Conservation (phyloP, 331 rosid genomes). For the Prunus yedoensis region DNA sequence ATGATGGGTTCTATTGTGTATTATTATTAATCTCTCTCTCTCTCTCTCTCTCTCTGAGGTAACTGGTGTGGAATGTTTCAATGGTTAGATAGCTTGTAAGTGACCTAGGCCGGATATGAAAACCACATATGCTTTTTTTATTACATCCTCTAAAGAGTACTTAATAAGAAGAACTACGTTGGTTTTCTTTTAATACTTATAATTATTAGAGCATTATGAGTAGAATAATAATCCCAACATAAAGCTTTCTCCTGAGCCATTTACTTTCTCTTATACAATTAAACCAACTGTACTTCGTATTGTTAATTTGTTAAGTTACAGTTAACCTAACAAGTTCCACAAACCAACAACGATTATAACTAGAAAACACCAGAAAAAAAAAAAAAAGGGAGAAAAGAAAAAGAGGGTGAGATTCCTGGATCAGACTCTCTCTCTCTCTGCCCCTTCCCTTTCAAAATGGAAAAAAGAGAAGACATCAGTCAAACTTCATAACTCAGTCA, state of each 20-base stretch:
- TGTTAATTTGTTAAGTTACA: constrained; percentile 30
- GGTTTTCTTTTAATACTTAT: neutral
- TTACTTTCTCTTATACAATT: constrained; percentile 7
- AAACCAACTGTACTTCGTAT: constrained; percentile 11
- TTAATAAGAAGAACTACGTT: neutral
- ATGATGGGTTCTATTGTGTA: neutral
- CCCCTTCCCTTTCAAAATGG: neutral
- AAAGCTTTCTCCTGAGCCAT: neutral
- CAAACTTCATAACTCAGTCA: constrained; percentile 17
- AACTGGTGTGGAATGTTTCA: constrained; percentile 12
- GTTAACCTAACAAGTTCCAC: constrained; percentile 26
- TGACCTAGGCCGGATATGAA: constrained; percentile 6
- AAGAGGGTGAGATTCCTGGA: neutral
- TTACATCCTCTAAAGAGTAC: neutral
- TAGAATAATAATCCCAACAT: constrained; percentile 16
- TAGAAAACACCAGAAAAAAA: neutral
- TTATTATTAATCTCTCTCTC: neutral
- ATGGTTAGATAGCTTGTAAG: constrained; percentile 3
- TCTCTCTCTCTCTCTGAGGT: neutral
- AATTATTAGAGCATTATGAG: neutral
- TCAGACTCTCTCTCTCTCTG: neutral
- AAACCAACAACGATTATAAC: constrained; percentile 10
- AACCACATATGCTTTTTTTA: neutral
- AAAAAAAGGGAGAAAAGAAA: neutral
- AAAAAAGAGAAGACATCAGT: constrained; percentile 1